Conservation (phyloP, 2,329 filamentous ascomycete species). For the Pyricularia sp. region DNA sequence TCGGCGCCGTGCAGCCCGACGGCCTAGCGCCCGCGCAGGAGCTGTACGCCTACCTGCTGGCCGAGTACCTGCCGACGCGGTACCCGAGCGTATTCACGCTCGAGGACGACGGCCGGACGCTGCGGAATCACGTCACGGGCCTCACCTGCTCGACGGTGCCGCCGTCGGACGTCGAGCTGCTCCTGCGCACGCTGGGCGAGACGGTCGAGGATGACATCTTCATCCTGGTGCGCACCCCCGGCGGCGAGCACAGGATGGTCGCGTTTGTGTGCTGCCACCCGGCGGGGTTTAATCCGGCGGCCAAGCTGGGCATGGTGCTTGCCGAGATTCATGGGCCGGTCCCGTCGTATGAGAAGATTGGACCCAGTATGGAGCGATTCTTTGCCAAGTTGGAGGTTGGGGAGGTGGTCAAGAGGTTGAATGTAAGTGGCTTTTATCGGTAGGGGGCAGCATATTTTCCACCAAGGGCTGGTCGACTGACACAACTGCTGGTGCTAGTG, state of each 20-base stretch:
- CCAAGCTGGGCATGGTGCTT: slow-evolving; percentile 38
- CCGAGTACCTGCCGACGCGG: slow-evolving; percentile 34
- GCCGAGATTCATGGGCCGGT: slow-evolving; percentile 42
- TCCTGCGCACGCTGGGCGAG: slow-evolving; percentile 19
- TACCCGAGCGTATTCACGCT: slow-evolving; percentile 38
- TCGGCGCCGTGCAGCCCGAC: slow-evolving; percentile 27
- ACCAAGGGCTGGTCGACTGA: not conserved
- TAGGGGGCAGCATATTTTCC: not conserved
- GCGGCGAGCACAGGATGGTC: slow-evolving; percentile 28
- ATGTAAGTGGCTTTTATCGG: slow-evolving; percentile 25
- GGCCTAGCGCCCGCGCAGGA: slow-evolving; percentile 35
- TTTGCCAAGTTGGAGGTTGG: slow-evolving; percentile 38
- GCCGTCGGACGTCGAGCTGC: slow-evolving; percentile 17
- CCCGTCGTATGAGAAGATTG: slow-evolving; percentile 45
- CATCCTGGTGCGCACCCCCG: slow-evolving; percentile 30
- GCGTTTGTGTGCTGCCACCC: slow-evolving; percentile 45
- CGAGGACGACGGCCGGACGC: slow-evolving; percentile 17
- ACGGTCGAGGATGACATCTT: slow-evolving; percentile 48
- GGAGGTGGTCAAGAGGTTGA: slow-evolving; percentile 38
- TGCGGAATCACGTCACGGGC: slow-evolving; percentile 31
- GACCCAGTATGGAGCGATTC: slow-evolving; percentile 43
- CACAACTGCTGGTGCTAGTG: slow-evolving; percentile 24
- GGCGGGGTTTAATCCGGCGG: slow-evolving; percentile 39
- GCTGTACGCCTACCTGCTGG: slow-evolving; percentile 36
- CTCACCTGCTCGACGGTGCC: slow-evolving; percentile 18